Evolutionary conservation across 1,284 basidiomycete genomes (phyloP).

Genomic region (Malassezia arunalokei): DNA sequence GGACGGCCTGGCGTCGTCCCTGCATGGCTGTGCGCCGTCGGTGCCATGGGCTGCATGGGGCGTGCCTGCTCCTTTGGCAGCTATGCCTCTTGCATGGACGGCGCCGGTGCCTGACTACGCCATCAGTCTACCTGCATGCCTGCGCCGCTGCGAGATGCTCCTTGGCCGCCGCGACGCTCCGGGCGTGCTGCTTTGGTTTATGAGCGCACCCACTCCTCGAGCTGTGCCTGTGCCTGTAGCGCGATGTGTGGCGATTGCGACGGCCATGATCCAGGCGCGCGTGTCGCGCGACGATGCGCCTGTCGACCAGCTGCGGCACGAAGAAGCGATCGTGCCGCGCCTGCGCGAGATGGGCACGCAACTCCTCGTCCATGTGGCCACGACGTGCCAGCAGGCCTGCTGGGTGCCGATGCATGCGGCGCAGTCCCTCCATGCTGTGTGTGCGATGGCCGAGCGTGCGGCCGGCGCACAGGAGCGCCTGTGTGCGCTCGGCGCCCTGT

Average conservation of each 20-base stretch:
- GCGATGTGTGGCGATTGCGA: slow-evolving; percentile 43
- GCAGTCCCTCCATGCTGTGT: slow-evolving; percentile 17
- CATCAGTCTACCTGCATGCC: slow-evolving; percentile 15
- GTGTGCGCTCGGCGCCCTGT: slow-evolving; percentile 19
- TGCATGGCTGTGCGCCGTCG: slow-evolving; percentile 18
- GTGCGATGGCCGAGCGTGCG: slow-evolving; percentile 15
- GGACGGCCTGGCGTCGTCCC: slow-evolving; percentile 14
- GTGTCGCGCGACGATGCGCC: background rate
- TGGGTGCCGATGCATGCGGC: slow-evolving; percentile 9
- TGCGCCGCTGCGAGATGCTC: slow-evolving; percentile 16
- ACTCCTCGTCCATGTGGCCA: slow-evolving; percentile 18
- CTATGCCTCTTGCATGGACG: background rate
- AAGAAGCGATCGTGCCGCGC: slow-evolving; percentile 11
- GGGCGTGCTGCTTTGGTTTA: slow-evolving; percentile 16
- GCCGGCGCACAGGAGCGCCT: background rate
- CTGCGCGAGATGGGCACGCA: slow-evolving; percentile 19
- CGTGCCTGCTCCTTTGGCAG: background rate
- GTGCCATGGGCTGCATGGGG: slow-evolving; percentile 1
- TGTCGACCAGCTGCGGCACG: slow-evolving; percentile 18
- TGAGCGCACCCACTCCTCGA: slow-evolving; percentile 51
- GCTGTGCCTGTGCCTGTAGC: slow-evolving; percentile 65
- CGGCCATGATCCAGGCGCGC: slow-evolving; percentile 48
- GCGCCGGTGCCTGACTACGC: slow-evolving; percentile 1
- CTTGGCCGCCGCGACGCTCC: slow-evolving; percentile 9
- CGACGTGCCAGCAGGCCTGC: slow-evolving; percentile 15